These are phyloP conservation scores for Microdochium nivale DNA, from an alignment of 2,329 filamentous ascomycete genomes.

Conservation along the genomic window DNA sequence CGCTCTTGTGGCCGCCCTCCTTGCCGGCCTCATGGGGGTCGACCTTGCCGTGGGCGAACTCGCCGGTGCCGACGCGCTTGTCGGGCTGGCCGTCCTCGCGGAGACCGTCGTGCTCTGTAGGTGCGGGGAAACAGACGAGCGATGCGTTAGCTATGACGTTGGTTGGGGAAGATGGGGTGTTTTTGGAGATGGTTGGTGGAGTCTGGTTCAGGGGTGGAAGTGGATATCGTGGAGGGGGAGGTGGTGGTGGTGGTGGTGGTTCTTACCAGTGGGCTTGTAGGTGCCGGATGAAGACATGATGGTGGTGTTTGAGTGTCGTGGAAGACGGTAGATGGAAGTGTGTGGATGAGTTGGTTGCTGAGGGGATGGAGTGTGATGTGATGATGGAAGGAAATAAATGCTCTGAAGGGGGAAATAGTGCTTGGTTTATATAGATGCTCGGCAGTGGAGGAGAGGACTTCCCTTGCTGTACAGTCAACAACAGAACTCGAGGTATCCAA, in stretches of 20 bases:
- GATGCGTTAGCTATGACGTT: background rate
- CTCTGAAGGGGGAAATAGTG: background rate
- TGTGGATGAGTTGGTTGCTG: background rate
- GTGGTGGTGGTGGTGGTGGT: background rate
- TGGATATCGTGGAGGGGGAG: background rate
- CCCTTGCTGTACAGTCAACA: background rate
- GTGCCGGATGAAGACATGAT: constrained; percentile 15
- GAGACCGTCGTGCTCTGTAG: constrained; percentile 28
- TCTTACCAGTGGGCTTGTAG: constrained; percentile 12
- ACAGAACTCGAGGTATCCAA: background rate
- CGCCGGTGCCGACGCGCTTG: constrained; percentile 28
- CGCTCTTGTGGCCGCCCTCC: constrained; percentile 22
- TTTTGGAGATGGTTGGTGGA: background rate
- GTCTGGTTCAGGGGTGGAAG: background rate
- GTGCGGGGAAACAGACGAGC: background rate
- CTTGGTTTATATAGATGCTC: background rate
- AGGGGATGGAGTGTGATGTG: background rate
- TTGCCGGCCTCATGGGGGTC: constrained; percentile 29
- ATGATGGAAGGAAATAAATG: background rate
- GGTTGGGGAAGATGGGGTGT: background rate
- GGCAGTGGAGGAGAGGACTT: background rate
- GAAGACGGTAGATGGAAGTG: no score
- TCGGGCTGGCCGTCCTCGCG: constrained; percentile 31
- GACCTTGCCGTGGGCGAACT: constrained; percentile 30
- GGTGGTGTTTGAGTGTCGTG: no score